A percentile compares a stretch with the other conserved stretches of the same genome.
Conservation (phyloP, 352 stramenopile species). For the Phytophthora agathidicida region DNA sequence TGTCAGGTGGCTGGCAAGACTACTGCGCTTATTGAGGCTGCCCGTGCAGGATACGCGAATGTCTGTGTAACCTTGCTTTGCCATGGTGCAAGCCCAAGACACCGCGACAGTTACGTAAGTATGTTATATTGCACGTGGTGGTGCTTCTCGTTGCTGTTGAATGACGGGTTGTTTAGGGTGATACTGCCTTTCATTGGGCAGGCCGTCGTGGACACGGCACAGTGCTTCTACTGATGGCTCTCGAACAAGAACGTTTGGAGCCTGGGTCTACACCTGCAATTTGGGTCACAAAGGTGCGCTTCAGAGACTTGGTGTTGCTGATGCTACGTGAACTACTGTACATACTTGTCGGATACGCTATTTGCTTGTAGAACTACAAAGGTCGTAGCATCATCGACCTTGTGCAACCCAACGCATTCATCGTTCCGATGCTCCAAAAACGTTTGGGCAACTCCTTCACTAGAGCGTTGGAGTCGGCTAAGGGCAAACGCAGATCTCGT, state of each 20-base stretch:
- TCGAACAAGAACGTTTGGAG: constrained; percentile 41
- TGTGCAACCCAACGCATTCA: constrained; percentile 36
- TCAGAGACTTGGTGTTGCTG: too few species aligned
- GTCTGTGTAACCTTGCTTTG: constrained; percentile 57
- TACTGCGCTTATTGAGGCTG: constrained; percentile 68
- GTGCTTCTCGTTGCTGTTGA: not conserved
- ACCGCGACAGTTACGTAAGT: constrained; percentile 46
- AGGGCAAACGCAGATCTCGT: constrained; percentile 39
- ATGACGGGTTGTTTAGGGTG: constrained; percentile 39
- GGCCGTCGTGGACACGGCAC: constrained; percentile 54
- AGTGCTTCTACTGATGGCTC: constrained; percentile 54
- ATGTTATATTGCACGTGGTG: not conserved
- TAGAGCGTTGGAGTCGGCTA: constrained; percentile 21
- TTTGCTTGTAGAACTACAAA: constrained; percentile 55
- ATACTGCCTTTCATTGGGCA: constrained; percentile 79
- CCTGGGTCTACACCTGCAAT: constrained; percentile 28
- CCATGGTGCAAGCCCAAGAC: constrained; percentile 45
- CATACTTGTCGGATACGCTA: not conserved
- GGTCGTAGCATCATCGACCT: constrained; percentile 56
- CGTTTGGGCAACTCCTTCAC: constrained; percentile 40
- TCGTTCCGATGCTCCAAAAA: constrained; percentile 58
- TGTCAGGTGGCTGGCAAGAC: constrained; percentile 49
- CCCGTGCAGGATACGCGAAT: constrained; percentile 51
- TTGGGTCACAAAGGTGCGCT: constrained; percentile 64
- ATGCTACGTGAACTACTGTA: not conserved